These are phyloP conservation scores for Selenicereus undatus DNA, from an alignment of 148 eudicot genomes.

Conservation along the genomic window DNA sequence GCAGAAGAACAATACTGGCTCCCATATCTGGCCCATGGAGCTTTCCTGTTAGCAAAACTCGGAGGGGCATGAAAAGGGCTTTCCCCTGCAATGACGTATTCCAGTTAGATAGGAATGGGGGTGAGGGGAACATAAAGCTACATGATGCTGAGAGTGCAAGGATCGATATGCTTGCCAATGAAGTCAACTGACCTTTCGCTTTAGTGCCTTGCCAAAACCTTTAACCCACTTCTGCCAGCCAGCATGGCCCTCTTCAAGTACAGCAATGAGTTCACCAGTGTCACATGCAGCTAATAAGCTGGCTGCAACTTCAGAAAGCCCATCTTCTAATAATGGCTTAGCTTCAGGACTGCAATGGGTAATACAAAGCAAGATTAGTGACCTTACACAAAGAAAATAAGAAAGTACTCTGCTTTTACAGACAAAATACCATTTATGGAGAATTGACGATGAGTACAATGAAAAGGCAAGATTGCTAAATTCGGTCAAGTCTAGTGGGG, in stretches of 20 bases:
- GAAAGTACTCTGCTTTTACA: not conserved
- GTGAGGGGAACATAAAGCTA: not conserved
- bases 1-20: slow-evolving; percentile 47
- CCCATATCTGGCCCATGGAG: slow-evolving; percentile 98
- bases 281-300: slow-evolving; percentile 74
- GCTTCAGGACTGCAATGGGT: slow-evolving; percentile 62
- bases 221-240: slow-evolving; percentile 97
- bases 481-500: not conserved
- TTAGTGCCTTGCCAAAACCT: slow-evolving; percentile 71
- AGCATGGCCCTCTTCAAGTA: slow-evolving; percentile 69
- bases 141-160: not conserved
- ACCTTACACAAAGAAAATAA: not conserved
- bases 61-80: slow-evolving; percentile 93
- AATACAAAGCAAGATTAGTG: slow-evolving; percentile 3
- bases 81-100: slow-evolving; percentile 58
- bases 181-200: slow-evolving; percentile 72
- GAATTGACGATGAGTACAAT: not conserved
- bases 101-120: slow-evolving; percentile 6
- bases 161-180: slow-evolving; percentile 2
- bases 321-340: slow-evolving; percentile 65
- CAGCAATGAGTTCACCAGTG: slow-evolving; percentile 61
- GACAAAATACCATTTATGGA: not conserved
- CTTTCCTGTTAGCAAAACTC: slow-evolving; percentile 88
- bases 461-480: not conserved
- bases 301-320: slow-evolving; percentile 65